phyloP scores from a whole-genome alignment of 768 basidiomycete species.

The Suillus occidentalis region DNA sequence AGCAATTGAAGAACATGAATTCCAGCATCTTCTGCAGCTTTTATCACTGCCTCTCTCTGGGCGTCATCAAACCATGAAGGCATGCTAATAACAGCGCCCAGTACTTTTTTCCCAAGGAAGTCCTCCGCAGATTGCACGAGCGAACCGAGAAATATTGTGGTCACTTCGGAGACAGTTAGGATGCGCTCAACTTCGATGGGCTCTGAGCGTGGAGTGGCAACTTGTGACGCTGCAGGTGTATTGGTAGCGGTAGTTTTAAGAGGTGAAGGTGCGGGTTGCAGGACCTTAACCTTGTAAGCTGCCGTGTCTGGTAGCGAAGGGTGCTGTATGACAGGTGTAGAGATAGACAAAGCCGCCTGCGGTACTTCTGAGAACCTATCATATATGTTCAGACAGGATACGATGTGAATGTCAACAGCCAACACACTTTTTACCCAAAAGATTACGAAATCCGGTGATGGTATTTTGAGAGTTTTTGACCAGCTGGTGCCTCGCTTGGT shows the following conservation, averaged over 20 bases:
- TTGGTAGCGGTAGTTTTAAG: slow-evolving; percentile 54
- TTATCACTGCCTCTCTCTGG: slow-evolving; percentile 69
- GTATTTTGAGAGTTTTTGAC: slow-evolving; percentile 95
- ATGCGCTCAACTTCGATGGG: slow-evolving; percentile 67
- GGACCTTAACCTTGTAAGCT: slow-evolving; percentile 81
- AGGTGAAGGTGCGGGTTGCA: slow-evolving; percentile 75
- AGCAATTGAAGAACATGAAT: slow-evolving; percentile 83
- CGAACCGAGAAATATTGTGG: slow-evolving; percentile 81
- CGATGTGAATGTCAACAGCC: background rate
- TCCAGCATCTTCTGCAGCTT: slow-evolving; percentile 78
- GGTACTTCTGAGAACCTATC: slow-evolving; percentile 74
- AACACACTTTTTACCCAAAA: slow-evolving; percentile 88
- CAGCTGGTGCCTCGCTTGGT: slow-evolving; percentile 90
- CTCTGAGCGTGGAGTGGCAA: slow-evolving; percentile 72
- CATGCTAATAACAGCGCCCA: slow-evolving; percentile 81
- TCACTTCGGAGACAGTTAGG: slow-evolving; percentile 80
- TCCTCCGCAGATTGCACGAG: slow-evolving; percentile 86
- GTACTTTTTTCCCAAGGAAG: slow-evolving; percentile 79
- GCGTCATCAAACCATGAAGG: slow-evolving; percentile 71
- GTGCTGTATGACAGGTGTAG: slow-evolving; percentile 77
- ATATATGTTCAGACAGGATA: background rate
- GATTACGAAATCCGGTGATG: slow-evolving; percentile 90
- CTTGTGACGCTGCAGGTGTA: slow-evolving; percentile 65
- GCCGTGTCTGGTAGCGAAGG: slow-evolving; percentile 69
- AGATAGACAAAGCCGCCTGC: slow-evolving; percentile 47